Base-by-base conservation (phyloP, 495 filamentous ascomycete genomes). In the Neurospora sp. region DNA sequence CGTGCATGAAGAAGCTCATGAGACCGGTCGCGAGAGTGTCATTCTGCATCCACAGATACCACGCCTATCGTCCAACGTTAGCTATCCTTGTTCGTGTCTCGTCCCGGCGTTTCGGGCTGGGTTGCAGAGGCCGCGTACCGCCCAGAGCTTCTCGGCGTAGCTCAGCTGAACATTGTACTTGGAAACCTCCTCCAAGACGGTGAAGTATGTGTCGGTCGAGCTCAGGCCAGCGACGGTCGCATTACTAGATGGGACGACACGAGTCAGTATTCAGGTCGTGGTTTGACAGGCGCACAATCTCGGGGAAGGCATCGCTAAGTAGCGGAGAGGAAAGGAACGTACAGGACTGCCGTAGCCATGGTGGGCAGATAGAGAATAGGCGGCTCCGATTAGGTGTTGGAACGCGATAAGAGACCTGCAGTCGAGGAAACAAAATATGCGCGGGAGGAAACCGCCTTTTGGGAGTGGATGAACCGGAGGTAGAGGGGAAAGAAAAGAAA, bases 31-130 rank as follows among this genome's bases (percentile, higher is more conserved):
- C 95, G 42, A 98, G 90, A 69, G 92, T 90, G 87, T 98, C 95
- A 78, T 98, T 98, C 78, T 95, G 93, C 93, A 98, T 97, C 89
- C 91, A 98, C n/a, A 94, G 89, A 81, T 98, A 98, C 95, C 95
- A 89, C 23, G 85, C 81, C 87, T 88, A 74, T 74, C 20, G 60
- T 10, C 54, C n/a, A 72, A n/a, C 23, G 70, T 74, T 20, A 74
- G 70, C 31, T 73, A 69, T 23, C 39, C 62, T 5, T 23, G 23
- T 39, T 41, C 41, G 27, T 39, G 42, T 44, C 42, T 72, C 46
- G 60, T 60, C 37, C 39, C 35, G 38, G 11, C 6, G 38, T 38
- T 23, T 39, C n/a, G 16, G 49, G 49, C 40, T 39, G 62, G 71
- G 69, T 72, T 31, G 76, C 44, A 70, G 49, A 71, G 70, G 70